Evolutionary conservation across 2,329 filamentous ascomycete species (phyloP), one percentile per base, ranked within the genome.

Genomic region (Alternaria postmessia): DNA sequence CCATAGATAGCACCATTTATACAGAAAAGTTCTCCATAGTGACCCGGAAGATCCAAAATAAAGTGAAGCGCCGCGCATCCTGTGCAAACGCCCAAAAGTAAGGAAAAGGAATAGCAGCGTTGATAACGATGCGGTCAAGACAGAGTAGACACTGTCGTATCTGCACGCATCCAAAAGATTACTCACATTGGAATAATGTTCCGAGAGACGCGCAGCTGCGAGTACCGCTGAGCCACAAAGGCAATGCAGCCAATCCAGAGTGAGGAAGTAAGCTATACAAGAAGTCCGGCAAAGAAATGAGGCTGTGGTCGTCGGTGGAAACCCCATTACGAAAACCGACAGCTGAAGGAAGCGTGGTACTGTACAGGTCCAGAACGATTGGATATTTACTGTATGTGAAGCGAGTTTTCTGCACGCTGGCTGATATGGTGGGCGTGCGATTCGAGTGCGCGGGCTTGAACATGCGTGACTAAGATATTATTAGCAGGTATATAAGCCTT

Each of bases 401-500:
- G 68, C 24, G 83, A 86, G 24, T 79, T 78, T 69, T 85, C 83
- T 24, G 87, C 85, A 65, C 88, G 84, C 62, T 86, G 85, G 69
- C 86, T 87, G 80, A 90, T 86, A 66, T 88, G 85, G 61, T 83
- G 81, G 36, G 88, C 88, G 76, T 90, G 88, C 34, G 85, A 83
- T 72, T 90, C 87, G 42, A 90, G 81, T 28, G 88, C 88, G 62
- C 86, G 86, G 51, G 87, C 86, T 86, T 90, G 90, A 51, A 90
- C 83, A 75, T 88, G 88, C n/a, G 87, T 89, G 44, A 90, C 88
- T 89, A 66, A 20, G 36, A 44, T 11, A 30, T 41, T 60, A 57
- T 78, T 69, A 79, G 71, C 61, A 71, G 52, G 32, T 47, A 14
- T 54, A 32, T 14, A 11, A 16, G 24, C 24, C 24, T 26, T 18